These are phyloP conservation scores for Gleditsia sinensis DNA, from an alignment of 306 rosid species.

Conservation along the genomic window DNA sequence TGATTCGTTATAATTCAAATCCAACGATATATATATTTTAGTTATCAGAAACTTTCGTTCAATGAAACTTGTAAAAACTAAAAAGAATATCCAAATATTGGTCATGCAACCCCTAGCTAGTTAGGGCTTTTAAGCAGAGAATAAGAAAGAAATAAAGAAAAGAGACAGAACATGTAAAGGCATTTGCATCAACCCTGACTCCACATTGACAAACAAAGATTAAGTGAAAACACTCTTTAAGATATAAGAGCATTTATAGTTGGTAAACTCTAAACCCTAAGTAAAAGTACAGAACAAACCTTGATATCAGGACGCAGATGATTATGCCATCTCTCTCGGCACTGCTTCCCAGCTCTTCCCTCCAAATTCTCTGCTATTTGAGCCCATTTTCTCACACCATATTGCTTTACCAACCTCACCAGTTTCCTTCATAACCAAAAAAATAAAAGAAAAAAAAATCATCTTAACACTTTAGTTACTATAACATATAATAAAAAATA, in stretches of 20 bases:
- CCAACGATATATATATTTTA: background rate
- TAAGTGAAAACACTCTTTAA: background rate
- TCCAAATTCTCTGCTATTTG: slow-evolving; percentile 73
- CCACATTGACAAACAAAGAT: background rate
- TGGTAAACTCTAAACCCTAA: too few relatives aligned
- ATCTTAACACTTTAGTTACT: too few relatives aligned
- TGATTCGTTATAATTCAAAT: background rate
- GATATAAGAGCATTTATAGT: too few relatives aligned
- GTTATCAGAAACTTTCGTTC: background rate
- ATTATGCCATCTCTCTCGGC: slow-evolving; percentile 96
- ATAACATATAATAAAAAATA: background rate
- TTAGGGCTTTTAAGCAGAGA: background rate
- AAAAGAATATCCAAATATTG: background rate
- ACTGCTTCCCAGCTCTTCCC: slow-evolving; percentile 92
- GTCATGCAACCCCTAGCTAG: background rate
- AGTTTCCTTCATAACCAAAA: slow-evolving; percentile 49
- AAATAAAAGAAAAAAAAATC: background rate
- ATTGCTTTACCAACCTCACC: slow-evolving; percentile 68
- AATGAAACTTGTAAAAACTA: background rate
- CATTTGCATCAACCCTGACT: background rate
- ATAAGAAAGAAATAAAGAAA: background rate
- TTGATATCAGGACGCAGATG: slow-evolving; percentile 94
- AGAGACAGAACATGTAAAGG: background rate
- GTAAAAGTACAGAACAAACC: slow-evolving; percentile 58
- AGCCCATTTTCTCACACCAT: slow-evolving; percentile 88